Percentiles rank a stretch among this genome's conserved stretches.
Evolutionary conservation across 129 eudicot species (phyloP).

Genomic region (Chrysanthemum seticuspe): DNA sequence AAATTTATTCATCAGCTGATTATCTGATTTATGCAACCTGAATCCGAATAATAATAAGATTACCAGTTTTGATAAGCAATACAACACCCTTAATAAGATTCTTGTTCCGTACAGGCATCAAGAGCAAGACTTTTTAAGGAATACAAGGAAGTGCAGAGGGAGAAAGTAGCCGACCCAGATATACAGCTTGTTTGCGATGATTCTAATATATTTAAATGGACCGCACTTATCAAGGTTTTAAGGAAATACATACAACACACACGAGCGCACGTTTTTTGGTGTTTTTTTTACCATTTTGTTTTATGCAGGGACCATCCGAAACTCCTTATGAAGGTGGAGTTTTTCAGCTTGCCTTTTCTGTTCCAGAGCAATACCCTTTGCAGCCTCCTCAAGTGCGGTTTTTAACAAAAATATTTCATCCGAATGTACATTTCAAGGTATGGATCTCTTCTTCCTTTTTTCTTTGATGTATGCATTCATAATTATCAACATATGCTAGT

Average conservation of each 20-base stretch:
- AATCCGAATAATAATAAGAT: too few species aligned
- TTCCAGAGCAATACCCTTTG: constrained; percentile 97
- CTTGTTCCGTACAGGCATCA: constrained; percentile 50
- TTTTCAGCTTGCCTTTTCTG: constrained; percentile 96
- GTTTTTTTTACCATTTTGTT: constrained; percentile 1
- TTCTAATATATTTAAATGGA: constrained; percentile 92
- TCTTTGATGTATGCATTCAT: background rate
- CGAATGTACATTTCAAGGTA: constrained; percentile 98
- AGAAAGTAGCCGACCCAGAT: constrained; percentile 93
- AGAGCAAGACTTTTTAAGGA: constrained; percentile 97
- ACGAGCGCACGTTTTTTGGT: background rate
- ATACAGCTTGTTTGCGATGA: constrained; percentile 97
- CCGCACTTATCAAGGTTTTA: constrained; percentile 86
- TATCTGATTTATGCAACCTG: too few species aligned
- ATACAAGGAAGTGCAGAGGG: constrained; percentile 94
- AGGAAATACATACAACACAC: background rate
- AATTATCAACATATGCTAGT: background rate
- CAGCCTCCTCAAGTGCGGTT: constrained; percentile 99
- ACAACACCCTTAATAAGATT: too few species aligned
- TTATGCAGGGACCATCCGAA: constrained; percentile 88
- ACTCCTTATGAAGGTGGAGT: constrained; percentile 96
- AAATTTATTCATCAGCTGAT: too few species aligned
- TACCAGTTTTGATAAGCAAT: too few species aligned
- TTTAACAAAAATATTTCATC: constrained; percentile 93
- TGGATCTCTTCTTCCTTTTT: background rate